These are phyloP conservation scores for Podospora sp. DNA, from an alignment of 495 filamentous ascomycete genomes.

Conservation along the genomic window DNA sequence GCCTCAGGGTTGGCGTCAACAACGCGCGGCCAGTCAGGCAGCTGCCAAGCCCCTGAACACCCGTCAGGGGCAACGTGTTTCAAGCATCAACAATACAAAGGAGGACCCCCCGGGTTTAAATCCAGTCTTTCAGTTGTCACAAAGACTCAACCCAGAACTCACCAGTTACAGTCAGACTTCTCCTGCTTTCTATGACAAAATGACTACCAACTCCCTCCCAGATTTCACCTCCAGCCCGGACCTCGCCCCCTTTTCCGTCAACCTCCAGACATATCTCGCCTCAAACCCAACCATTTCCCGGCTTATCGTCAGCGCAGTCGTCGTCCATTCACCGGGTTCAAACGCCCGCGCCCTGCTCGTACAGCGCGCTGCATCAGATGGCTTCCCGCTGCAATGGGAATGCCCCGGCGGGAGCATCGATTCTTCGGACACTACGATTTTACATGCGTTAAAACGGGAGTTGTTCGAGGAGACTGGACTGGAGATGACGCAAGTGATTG, in stretches of 20 bases:
- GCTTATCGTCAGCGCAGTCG: not conserved
- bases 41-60: not conserved
- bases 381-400: constrained; percentile 55
- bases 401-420: constrained; percentile 59
- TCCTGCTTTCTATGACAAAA: not conserved
- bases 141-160: not conserved
- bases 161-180: not conserved
- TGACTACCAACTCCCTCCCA: not conserved
- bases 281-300: constrained; percentile 2
- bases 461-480: constrained; percentile 60
- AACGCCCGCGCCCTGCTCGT: constrained; percentile 47
- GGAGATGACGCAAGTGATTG: not conserved
- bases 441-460: constrained; percentile 54
- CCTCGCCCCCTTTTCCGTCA: not conserved
- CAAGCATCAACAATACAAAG: not conserved
- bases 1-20: not conserved
- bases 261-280: not conserved
- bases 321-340: not conserved
- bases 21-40: not conserved
- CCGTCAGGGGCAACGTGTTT: not conserved
- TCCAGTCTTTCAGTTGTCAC: not conserved
- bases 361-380: constrained; percentile 55
- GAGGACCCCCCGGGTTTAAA: not conserved
- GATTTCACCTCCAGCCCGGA: not conserved
- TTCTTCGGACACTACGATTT: constrained; percentile 48